A percentile compares a stretch with the other conserved stretches of the same genome.
Evolutionary conservation across 129 eudicot genomes (phyloP).

Genomic region (Oenanthe sinensis): DNA sequence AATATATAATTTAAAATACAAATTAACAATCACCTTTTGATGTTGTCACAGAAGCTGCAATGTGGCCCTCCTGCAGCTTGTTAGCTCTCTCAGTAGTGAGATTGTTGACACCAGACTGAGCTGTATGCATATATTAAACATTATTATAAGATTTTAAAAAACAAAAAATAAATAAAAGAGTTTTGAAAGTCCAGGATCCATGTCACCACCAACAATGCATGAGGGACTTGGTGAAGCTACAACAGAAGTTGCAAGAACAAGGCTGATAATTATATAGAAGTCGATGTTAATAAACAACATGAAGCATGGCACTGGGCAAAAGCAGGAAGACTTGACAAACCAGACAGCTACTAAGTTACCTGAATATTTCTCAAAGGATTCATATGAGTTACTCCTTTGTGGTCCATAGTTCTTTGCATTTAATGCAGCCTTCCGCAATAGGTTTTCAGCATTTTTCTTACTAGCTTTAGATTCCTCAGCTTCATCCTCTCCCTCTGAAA

Average conservation of each 20-base stretch:
- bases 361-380: conserved; percentile 25
- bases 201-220: neutral
- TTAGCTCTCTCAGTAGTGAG: conserved; percentile 37
- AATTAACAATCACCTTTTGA: conserved; percentile 44
- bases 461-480: conserved; percentile 55
- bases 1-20: neutral
- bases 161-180: neutral
- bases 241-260: neutral
- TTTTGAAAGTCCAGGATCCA: neutral
- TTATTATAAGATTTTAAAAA: neutral
- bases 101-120: conserved; percentile 46
- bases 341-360: conserved; percentile 21
- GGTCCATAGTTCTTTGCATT: conserved; percentile 35
- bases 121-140: conserved; percentile 28
- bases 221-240: neutral
- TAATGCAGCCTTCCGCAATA: conserved; percentile 38
- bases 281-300: neutral
- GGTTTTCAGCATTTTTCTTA: conserved; percentile 39
- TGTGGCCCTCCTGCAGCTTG: conserved; percentile 44
- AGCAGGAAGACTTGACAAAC: conserved; percentile 8
- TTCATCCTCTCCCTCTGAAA: conserved; percentile 93
- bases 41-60: conserved; percentile 39
- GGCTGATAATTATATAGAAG: too few species aligned
- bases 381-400: conserved; percentile 15
- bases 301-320: neutral